phyloP scores from a whole-genome alignment of 306 rosid species.

The Pyrus betulifolia region DNA sequence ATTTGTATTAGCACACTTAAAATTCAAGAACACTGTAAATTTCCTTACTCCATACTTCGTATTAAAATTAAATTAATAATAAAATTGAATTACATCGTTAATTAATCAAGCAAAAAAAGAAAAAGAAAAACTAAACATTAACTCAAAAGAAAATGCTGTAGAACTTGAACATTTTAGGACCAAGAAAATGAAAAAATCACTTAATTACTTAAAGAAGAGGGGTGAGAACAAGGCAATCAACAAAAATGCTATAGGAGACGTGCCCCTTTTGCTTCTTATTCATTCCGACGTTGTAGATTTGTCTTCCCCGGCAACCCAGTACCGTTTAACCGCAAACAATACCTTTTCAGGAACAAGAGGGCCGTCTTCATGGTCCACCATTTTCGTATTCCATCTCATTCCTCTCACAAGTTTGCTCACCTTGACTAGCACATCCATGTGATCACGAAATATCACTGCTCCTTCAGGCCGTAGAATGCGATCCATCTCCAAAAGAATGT shows the following conservation, averaged over 20 bases:
- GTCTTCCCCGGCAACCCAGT: conserved; percentile 63
- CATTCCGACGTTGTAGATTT: conserved; percentile 34
- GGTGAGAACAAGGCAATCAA: conserved; percentile 4
- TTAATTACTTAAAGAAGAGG: neutral
- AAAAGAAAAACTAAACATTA: neutral
- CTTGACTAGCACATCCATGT: conserved; percentile 38
- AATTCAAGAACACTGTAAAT: neutral
- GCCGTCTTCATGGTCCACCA: conserved; percentile 82
- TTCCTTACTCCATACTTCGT: neutral
- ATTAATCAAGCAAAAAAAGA: neutral
- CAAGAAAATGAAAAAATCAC: neutral
- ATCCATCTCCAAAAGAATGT: conserved; percentile 79
- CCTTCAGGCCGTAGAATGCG: conserved; percentile 80
- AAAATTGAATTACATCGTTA: neutral
- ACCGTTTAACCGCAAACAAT: conserved; percentile 64
- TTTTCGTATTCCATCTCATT: conserved; percentile 73
- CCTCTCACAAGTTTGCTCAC: conserved; percentile 50
- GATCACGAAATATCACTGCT: conserved; percentile 67
- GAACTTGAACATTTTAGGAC: neutral
- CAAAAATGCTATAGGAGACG: neutral
- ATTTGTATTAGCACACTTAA: no score
- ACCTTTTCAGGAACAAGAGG: conserved; percentile 62
- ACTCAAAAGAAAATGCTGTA: neutral
- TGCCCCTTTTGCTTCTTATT: neutral
- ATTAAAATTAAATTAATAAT: neutral